phyloP scores from a whole-genome alignment of 2,329 filamentous ascomycete genomes.

The Blastomyces gilchristii region DNA sequence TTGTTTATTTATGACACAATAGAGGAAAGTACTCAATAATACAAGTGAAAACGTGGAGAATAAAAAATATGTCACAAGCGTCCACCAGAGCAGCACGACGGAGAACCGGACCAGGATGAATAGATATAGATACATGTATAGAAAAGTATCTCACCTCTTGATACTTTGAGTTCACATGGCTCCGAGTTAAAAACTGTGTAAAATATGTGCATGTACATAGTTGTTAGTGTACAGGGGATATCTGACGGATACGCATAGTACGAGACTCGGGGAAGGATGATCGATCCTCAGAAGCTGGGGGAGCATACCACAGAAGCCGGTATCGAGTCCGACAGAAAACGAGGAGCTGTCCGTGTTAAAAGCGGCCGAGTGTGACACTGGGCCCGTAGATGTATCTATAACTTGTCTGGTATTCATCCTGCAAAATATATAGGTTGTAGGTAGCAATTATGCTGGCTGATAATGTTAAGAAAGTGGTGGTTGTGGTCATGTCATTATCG shows the following conservation, averaged over 20 bases:
- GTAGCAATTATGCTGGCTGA: neutral
- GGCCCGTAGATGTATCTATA: conserved; percentile 65
- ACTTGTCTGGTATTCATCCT: conserved; percentile 83
- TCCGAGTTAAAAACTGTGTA: conserved; percentile 59
- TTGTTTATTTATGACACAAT: neutral
- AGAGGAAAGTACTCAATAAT: neutral
- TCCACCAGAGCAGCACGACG: neutral
- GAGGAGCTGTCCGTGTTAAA: conserved; percentile 80
- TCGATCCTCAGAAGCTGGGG: neutral
- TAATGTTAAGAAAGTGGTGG: neutral
- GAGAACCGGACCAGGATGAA: neutral
- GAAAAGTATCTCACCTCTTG: conserved; percentile 40
- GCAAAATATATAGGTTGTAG: conserved; percentile 18
- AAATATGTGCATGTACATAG: neutral
- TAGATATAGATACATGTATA: neutral
- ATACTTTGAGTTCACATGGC: conserved; percentile 58
- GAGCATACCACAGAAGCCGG: conserved; percentile 67
- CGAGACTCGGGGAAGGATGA: neutral
- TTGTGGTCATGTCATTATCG: conserved; percentile 4
- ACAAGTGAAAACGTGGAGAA: neutral
- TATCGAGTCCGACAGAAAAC: conserved; percentile 78
- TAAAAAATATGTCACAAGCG: neutral
- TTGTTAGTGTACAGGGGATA: neutral
- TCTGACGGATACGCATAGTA: conserved; percentile 8
- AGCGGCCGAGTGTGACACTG: conserved; percentile 67